Percentiles rank a stretch among this genome's conserved stretches.
These are phyloP conservation scores for Russula foetens DNA, from an alignment of 768 basidiomycete genomes.

Conservation along the genomic window DNA sequence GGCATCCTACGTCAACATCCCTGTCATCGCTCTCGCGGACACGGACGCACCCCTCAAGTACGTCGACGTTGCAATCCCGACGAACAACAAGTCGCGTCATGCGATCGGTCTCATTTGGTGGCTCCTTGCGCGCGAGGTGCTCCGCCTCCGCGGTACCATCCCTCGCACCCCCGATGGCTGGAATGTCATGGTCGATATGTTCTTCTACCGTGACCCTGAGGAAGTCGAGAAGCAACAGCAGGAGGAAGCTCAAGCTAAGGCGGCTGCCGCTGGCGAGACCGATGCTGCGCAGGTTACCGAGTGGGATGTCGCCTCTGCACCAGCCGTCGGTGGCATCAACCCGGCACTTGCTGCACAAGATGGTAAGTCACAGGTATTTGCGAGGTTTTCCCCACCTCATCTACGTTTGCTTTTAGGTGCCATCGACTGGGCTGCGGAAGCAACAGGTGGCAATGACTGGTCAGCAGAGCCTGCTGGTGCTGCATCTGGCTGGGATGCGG, in stretches of 20 bases:
- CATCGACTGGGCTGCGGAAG: slow-evolving; percentile 31
- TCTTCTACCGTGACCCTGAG: slow-evolving; percentile 99
- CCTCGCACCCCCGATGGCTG: slow-evolving; percentile 88
- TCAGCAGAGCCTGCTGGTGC: slow-evolving; percentile 25
- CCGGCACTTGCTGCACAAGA: slow-evolving; percentile 62
- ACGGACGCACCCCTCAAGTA: slow-evolving; percentile 97
- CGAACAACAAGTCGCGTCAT: slow-evolving; percentile 99
- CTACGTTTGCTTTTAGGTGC: slow-evolving; percentile 25
- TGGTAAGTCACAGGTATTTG: slow-evolving; percentile 33
- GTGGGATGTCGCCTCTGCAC: slow-evolving; percentile 69
- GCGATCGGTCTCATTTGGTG: slow-evolving; percentile 97
- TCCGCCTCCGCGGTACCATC: slow-evolving; percentile 90
- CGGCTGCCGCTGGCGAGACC: slow-evolving; percentile 46
- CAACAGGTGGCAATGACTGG: slow-evolving; percentile 25
- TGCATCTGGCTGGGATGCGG: slow-evolving; percentile 15
- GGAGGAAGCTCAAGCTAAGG: slow-evolving; percentile 85
- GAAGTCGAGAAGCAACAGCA: slow-evolving; percentile 98
- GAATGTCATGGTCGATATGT: slow-evolving; percentile 99
- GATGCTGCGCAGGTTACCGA: slow-evolving; percentile 49
- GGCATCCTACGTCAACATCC: slow-evolving; percentile 99
- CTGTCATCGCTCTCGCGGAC: slow-evolving; percentile 98
- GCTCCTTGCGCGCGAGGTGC: slow-evolving; percentile 94
- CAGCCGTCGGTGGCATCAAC: slow-evolving; percentile 65
- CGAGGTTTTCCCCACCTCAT: background rate
- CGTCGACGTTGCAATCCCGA: slow-evolving; percentile 97